phyloP scores from a whole-genome alignment of 345 rosid species.

The Trapa incisa region DNA sequence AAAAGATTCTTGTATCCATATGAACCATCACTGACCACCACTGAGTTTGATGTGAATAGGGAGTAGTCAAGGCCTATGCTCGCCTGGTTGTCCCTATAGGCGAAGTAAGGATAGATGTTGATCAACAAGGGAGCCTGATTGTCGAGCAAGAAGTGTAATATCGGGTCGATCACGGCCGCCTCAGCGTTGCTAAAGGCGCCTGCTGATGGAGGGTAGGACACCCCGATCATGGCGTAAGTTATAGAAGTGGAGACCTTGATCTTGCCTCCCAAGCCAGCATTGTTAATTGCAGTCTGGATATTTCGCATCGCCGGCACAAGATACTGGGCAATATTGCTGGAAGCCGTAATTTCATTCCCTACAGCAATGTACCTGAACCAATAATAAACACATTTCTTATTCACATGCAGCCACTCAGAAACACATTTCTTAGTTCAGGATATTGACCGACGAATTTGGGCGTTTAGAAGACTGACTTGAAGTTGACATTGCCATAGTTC shows the following conservation, averaged over 20 bases:
- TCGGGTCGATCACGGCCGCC: constrained; percentile 18
- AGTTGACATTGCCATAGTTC: constrained; percentile 24
- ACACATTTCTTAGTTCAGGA: background rate
- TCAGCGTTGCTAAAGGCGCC: constrained; percentile 10
- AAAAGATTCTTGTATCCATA: constrained; percentile 35
- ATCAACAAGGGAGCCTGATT: constrained; percentile 31
- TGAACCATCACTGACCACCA: constrained; percentile 10
- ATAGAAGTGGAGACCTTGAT: constrained; percentile 38
- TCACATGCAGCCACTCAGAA: too few relatives aligned
- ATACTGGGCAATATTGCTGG: constrained; percentile 8
- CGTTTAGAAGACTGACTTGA: constrained; percentile 46
- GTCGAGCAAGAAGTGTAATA: constrained; percentile 23
- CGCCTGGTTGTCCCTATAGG: constrained; percentile 9
- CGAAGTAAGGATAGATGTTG: constrained; percentile 36
- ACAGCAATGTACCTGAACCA: constrained; percentile 40
- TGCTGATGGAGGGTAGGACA: constrained; percentile 17
- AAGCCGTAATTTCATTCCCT: constrained; percentile 45
- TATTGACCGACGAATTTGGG: background rate
- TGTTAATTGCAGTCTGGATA: constrained; percentile 18
- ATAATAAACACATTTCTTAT: too few relatives aligned
- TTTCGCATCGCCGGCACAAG: constrained; percentile 43
- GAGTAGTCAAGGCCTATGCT: constrained; percentile 26
- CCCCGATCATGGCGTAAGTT: constrained; percentile 4
- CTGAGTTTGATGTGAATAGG: constrained; percentile 17
- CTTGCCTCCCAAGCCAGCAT: constrained; percentile 20